A percentile compares a stretch with the other conserved stretches of the same genome.
These are phyloP conservation scores for Apocynum venetum DNA, from an alignment of 257 asterid genomes.

Conservation along the genomic window DNA sequence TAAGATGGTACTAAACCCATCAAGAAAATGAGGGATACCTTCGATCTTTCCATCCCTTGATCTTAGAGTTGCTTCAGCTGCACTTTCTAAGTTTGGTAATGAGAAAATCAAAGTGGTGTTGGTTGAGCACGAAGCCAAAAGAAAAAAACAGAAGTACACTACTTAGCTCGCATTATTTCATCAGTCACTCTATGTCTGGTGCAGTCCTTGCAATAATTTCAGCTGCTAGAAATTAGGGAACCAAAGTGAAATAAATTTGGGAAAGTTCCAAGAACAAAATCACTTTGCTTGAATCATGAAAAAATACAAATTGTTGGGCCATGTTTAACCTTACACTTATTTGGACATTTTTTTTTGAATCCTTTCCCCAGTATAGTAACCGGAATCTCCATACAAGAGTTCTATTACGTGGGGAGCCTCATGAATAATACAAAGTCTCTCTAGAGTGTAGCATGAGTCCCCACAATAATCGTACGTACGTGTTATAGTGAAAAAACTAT, in stretches of 20 bases:
- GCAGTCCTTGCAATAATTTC: conserved; percentile 6
- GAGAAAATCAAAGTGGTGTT: no score
- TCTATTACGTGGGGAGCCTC: background rate
- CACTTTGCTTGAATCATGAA: conserved; percentile 16
- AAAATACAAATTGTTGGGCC: background rate
- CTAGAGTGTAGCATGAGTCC: background rate
- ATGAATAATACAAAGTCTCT: no score
- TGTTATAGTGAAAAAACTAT: conserved; percentile 3
- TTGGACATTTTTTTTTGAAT: conserved; percentile 7
- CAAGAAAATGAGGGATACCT: no score
- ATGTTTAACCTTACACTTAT: conserved; percentile 1
- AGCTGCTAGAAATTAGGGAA: conserved; percentile 19
- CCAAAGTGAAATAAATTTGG: conserved; percentile 11
- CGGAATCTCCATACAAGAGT: conserved; percentile 4
- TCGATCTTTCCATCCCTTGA: no score
- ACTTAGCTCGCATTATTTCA: no score
- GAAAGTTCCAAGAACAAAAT: conserved; percentile 23
- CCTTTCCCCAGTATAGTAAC: conserved; percentile 15
- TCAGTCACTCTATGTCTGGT: background rate
- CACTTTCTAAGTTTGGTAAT: no score
- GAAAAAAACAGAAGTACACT: background rate
- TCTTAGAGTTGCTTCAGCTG: background rate
- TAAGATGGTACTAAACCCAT: no score
- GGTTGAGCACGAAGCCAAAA: no score
- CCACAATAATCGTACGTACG: conserved; percentile 1